Percentiles rank a stretch among this genome's conserved stretches.
Conservation (phyloP, 257 asterid species). For the Solanum etuberosum region DNA sequence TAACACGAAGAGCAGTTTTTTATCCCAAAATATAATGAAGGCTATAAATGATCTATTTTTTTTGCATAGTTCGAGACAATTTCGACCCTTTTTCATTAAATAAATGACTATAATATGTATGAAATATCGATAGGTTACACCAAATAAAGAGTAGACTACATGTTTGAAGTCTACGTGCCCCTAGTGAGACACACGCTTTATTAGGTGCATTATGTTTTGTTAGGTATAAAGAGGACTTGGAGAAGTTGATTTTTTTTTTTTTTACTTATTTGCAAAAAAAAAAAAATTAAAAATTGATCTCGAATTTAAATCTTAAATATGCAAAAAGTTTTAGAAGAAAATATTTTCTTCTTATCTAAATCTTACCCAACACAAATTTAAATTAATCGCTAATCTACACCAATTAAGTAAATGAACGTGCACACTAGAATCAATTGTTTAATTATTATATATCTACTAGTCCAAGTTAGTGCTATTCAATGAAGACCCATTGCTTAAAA, state of each 20-base stretch:
- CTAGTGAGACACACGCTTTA: neutral
- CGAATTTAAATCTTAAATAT: neutral
- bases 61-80: rapidly evolving
- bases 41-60: no score
- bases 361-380: rapidly evolving
- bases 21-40: no score
- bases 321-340: neutral
- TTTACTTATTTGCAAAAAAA: no score
- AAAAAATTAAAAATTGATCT: no score
- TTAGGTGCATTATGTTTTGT: neutral
- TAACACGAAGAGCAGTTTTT: no score
- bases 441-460: neutral
- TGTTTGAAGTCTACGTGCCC: neutral
- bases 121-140: neutral
- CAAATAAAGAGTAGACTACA: neutral
- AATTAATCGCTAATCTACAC: neutral
- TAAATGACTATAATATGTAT: no score
- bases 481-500: neutral
- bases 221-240: neutral
- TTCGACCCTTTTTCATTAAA: no score
- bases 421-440: neutral
- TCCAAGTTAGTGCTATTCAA: neutral
- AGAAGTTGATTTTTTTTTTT: no score
- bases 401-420: neutral
- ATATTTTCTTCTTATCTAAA: rapidly evolving